These are phyloP conservation scores for Tetragonia tetragonoides DNA, from an alignment of 148 eudicot genomes.

Conservation along the genomic window DNA sequence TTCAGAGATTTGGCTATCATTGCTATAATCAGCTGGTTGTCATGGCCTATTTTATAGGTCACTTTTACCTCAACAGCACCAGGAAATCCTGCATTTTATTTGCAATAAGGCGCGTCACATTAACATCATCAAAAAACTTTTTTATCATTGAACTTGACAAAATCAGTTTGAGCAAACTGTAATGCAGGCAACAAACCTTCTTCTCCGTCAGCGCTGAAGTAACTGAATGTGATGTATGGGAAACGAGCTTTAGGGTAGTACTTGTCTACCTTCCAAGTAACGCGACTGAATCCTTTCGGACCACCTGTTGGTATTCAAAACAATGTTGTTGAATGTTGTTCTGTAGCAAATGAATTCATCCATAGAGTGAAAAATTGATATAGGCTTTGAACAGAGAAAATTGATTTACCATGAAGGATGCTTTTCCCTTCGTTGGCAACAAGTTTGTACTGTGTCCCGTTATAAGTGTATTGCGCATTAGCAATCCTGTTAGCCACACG, in stretches of 20 bases:
- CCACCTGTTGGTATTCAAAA: conserved; percentile 47
- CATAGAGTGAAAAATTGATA: too few relatives aligned
- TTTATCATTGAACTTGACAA: too few relatives aligned
- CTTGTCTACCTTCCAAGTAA: conserved; percentile 59
- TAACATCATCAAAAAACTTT: too few relatives aligned
- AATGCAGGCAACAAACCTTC: conserved; percentile 39
- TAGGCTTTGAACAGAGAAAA: background rate
- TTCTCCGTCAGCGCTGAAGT: conserved; percentile 69
- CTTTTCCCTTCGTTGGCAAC: conserved; percentile 54
- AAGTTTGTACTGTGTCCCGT: conserved; percentile 60
- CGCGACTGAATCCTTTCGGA: conserved; percentile 53
- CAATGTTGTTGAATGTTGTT: background rate
- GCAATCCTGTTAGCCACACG: conserved; percentile 86
- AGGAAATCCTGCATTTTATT: conserved; percentile 59
- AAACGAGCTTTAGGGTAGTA: conserved; percentile 32
- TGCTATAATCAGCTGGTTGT: conserved; percentile 32
- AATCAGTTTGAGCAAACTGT: background rate
- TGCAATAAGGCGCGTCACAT: too few relatives aligned
- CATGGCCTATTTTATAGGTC: conserved; percentile 38
- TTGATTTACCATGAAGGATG: conserved; percentile 63
- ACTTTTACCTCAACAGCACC: conserved; percentile 53
- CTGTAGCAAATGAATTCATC: too few relatives aligned
- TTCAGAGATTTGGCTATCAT: conserved; percentile 63
- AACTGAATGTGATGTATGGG: conserved; percentile 53
- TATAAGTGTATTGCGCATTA: conserved; percentile 58